Conservation (phyloP, 805 yeast genomes). For the Wickerhamiella australiensis region DNA sequence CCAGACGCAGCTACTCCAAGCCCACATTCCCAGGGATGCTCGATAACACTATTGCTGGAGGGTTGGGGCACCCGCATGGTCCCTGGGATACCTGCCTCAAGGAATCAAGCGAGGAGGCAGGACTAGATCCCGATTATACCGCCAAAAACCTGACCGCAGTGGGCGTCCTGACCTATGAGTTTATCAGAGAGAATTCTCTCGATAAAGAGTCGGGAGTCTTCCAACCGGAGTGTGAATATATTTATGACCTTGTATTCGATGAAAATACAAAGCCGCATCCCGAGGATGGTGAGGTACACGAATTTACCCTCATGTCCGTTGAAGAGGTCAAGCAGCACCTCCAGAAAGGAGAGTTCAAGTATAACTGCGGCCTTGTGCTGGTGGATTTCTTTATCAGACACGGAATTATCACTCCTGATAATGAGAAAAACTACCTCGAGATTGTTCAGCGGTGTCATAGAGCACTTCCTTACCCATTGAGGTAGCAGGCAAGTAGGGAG, state of each 20-base stretch:
- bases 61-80: conserved; percentile 72
- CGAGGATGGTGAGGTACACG: conserved; percentile 64
- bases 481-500: no score
- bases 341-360: conserved; percentile 58
- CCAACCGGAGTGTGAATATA: conserved; percentile 81
- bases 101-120: conserved; percentile 88
- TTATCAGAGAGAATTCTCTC: conserved; percentile 24
- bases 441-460: conserved; percentile 55
- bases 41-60: conserved; percentile 94
- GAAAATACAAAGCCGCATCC: conserved; percentile 40
- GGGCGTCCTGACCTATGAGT: conserved; percentile 57
- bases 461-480: conserved; percentile 52
- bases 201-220: conserved; percentile 42
- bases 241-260: conserved; percentile 57
- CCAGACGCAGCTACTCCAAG: conserved; percentile 63
- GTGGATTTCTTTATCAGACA: conserved; percentile 82
- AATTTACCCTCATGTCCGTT: conserved; percentile 51
- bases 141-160: conserved; percentile 34
- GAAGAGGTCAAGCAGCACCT: conserved; percentile 45
- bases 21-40: conserved; percentile 83
- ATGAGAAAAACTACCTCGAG: conserved; percentile 54
- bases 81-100: conserved; percentile 65
- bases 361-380: conserved; percentile 71
- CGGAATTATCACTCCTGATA: conserved; percentile 54
- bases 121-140: conserved; percentile 45